A percentile compares a stretch with the other conserved stretches of the same genome.
These are phyloP conservation scores for Aquilaria yunnanensis DNA, from an alignment of 345 rosid species.

Conservation along the genomic window DNA sequence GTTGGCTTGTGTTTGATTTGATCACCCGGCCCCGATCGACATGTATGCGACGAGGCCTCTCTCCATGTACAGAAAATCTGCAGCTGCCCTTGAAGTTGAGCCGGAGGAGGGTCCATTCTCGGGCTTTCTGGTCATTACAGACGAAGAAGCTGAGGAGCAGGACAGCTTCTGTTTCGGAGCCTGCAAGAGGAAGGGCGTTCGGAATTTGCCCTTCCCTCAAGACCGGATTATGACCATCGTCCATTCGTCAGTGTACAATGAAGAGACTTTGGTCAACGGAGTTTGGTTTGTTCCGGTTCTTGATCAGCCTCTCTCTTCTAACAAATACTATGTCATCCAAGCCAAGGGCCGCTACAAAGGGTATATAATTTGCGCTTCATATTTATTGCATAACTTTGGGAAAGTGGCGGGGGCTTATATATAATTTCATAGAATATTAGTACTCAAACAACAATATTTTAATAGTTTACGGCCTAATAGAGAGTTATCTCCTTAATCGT, in stretches of 20 bases:
- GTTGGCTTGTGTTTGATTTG: too few relatives aligned
- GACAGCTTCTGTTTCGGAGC: slow-evolving; percentile 49
- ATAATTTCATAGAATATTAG: neutral
- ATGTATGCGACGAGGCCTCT: slow-evolving; percentile 62
- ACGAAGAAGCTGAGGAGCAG: slow-evolving; percentile 58
- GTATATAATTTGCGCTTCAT: slow-evolving; percentile 15
- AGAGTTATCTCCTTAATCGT: too few relatives aligned
- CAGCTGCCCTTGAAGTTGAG: slow-evolving; percentile 34
- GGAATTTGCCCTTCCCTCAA: slow-evolving; percentile 58
- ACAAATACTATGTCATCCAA: slow-evolving; percentile 49
- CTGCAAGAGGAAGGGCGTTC: slow-evolving; percentile 33
- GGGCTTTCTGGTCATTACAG: slow-evolving; percentile 55
- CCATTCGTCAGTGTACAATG: slow-evolving; percentile 31
- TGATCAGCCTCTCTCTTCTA: slow-evolving; percentile 57
- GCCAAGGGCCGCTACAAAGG: slow-evolving; percentile 62
- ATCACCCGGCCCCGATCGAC: neutral
- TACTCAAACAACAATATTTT: neutral
- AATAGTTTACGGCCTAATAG: too few relatives aligned
- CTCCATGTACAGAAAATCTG: slow-evolving; percentile 38
- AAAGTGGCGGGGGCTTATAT: too few relatives aligned
- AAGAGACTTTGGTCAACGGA: slow-evolving; percentile 34
- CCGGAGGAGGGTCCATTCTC: slow-evolving; percentile 57
- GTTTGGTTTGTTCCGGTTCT: slow-evolving; percentile 68
- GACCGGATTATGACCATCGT: slow-evolving; percentile 49
- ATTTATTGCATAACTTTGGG: neutral